A percentile compares a stretch with the other conserved stretches of the same genome.
phyloP scores from a whole-genome alignment of 305 asterid species.

The Ilex paraguariensis region DNA sequence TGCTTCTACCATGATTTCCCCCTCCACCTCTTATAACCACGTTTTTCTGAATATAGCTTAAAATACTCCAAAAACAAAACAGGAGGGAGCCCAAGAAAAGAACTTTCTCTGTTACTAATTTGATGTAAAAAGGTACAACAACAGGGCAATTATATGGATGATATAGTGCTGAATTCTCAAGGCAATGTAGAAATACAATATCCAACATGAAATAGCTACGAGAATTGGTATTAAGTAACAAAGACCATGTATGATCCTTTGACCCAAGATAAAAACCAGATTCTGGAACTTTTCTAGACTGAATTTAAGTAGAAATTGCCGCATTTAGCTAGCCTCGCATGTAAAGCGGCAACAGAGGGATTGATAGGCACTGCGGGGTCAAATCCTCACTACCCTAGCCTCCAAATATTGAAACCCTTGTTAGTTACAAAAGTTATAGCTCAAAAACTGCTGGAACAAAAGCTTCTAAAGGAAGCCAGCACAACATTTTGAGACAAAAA shows the following conservation, averaged over 20 bases:
- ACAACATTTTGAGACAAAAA: too few relatives aligned
- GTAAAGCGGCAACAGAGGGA: not conserved
- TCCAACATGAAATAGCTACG: not conserved
- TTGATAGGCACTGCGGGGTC: not conserved
- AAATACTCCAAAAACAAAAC: too few relatives aligned
- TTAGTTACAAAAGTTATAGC: not conserved
- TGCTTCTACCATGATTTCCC: not conserved
- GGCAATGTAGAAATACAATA: not conserved
- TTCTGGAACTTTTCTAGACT: not conserved
- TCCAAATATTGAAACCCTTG: not conserved
- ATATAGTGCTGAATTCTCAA: not conserved
- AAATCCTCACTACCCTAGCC: not conserved
- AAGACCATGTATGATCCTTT: too few relatives aligned
- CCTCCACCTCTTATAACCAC: not conserved
- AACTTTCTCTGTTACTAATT: not conserved
- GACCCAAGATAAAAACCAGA: too few relatives aligned
- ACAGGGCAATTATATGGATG: too few relatives aligned
- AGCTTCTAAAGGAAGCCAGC: too few relatives aligned
- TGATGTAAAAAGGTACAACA: not conserved
- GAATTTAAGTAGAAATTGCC: not conserved
- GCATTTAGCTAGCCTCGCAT: not conserved
- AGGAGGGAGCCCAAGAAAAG: too few relatives aligned
- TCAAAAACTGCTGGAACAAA: not conserved
- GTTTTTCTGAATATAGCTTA: too few relatives aligned
- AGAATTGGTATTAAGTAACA: not conserved